These are phyloP conservation scores for Apium graveolens DNA, from an alignment of 129 eudicot genomes.

Conservation along the genomic window DNA sequence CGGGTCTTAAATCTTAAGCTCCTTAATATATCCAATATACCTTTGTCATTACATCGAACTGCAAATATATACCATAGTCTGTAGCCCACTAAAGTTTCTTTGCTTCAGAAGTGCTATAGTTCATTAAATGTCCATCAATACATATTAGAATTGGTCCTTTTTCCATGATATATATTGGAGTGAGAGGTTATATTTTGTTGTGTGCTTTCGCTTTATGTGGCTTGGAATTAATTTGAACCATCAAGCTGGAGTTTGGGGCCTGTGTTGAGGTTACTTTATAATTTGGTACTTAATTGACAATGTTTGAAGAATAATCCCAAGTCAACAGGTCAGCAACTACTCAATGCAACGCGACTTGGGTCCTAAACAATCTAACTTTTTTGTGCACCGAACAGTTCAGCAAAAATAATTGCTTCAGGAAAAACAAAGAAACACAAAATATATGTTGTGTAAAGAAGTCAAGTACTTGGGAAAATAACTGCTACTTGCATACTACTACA, in stretches of 20 bases:
- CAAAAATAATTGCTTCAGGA: not conserved
- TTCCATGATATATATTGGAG: not conserved
- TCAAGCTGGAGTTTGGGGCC: not conserved
- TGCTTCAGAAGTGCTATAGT: not conserved
- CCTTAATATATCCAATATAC: not conserved
- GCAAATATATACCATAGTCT: not conserved
- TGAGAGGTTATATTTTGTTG: not conserved
- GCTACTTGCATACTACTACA: not conserved
- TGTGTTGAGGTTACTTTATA: not conserved
- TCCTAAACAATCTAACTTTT: not conserved
- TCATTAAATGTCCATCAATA: not conserved
- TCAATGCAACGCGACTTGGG: not conserved
- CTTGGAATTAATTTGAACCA: not conserved
- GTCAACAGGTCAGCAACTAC: too few relatives aligned
- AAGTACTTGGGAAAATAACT: too few relatives aligned
- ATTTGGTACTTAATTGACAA: not conserved
- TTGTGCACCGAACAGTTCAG: not conserved
- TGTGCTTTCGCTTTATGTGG: not conserved
- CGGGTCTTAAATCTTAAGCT: slow-evolving; percentile 64
- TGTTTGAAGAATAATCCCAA: not conserved
- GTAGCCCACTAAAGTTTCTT: not conserved
- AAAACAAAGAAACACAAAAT: not conserved
- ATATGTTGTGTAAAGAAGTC: too few relatives aligned
- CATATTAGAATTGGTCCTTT: not conserved
- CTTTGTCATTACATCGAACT: not conserved